phyloP scores from a whole-genome alignment of 2,329 filamentous ascomycete species.

The Periconia sp. region DNA sequence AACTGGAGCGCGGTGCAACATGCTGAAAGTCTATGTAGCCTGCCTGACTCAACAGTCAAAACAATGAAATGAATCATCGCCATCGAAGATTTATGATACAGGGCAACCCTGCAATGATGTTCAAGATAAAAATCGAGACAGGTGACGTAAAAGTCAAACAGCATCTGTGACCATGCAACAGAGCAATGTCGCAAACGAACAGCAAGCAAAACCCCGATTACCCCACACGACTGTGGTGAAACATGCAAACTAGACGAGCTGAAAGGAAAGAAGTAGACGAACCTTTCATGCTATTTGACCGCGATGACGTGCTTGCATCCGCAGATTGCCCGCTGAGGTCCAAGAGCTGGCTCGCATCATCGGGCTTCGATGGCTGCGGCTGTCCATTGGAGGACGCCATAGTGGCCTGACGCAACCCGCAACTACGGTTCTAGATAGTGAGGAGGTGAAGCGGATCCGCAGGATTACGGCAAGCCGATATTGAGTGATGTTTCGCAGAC shows the following conservation, averaged over 20 bases:
- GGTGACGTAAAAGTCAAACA: no score
- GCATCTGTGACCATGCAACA: no score
- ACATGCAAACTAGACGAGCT: neutral
- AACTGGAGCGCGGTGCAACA: neutral
- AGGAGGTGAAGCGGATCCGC: neutral
- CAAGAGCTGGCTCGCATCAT: conserved; percentile 25
- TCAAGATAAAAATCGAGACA: no score
- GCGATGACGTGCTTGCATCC: conserved; percentile 36
- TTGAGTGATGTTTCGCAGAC: conserved; percentile 13
- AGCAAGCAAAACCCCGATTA: neutral
- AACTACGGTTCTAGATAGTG: neutral
- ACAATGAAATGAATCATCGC: neutral
- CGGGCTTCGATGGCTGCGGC: conserved; percentile 24
- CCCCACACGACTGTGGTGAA: neutral
- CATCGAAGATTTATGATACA: no score
- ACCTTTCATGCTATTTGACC: conserved; percentile 35
- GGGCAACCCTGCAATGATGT: no score
- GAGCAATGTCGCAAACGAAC: no score
- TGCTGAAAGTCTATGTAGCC: neutral
- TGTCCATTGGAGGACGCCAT: conserved; percentile 39
- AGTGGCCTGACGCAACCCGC: conserved; percentile 5
- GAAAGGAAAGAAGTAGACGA: conserved; percentile 24
- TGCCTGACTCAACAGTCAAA: neutral
- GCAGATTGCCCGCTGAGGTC: conserved; percentile 20
- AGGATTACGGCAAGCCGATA: conserved; percentile 7